Evolutionary conservation across 2,329 filamentous ascomycete genomes (phyloP), one percentile per base, ranked within the genome.

Genomic region (Pseudogymnoascus sp.): DNA sequence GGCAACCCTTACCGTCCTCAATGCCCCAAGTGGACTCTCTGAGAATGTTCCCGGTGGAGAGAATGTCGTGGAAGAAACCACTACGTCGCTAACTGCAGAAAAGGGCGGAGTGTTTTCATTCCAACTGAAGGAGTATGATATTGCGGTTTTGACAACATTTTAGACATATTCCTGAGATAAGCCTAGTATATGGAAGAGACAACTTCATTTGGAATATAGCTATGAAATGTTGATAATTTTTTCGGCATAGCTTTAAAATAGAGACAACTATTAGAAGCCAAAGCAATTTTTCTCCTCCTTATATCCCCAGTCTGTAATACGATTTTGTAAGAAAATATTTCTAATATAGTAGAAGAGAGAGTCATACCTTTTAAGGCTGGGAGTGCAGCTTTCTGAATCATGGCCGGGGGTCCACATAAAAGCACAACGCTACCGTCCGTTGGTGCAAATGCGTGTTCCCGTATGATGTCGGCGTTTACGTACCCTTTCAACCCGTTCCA

Each of bases 351-450:
- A 33, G 11, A 65, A 63, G 61, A 71, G 70, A 55, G 29, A 14
- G 26, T 12, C 49, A 33, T 55, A 55, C 49, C 49, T 68, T 68
- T 69, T 69, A 83, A 66, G 2, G 74, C 79, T 14, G 79, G 80
- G 68, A 82, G 66, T 1, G 75, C 80, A n/a, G 77, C 78, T 66
- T 79, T 80, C 67, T 79, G 75, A 60, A 83, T 81, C 77, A 82
- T 78, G 1, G 72, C 72, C 4, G 78, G 78, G 38, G 78, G 79
- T 0, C 81, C 79, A 67, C 79, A 83, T 38, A 82, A 67, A 33
- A 83, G 77, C 3, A 75, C 76, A 1, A 77, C 77, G 23, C 69
- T 76, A 0, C 64, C 71, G 2, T 23, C 45, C 39, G 61, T 33
- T 0, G 80, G 79, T 49, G 69, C 64, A 67, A 80, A 81, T 31